Evolutionary conservation across 2,329 filamentous ascomycete species (phyloP).

Genomic region (Alternaria sp.): DNA sequence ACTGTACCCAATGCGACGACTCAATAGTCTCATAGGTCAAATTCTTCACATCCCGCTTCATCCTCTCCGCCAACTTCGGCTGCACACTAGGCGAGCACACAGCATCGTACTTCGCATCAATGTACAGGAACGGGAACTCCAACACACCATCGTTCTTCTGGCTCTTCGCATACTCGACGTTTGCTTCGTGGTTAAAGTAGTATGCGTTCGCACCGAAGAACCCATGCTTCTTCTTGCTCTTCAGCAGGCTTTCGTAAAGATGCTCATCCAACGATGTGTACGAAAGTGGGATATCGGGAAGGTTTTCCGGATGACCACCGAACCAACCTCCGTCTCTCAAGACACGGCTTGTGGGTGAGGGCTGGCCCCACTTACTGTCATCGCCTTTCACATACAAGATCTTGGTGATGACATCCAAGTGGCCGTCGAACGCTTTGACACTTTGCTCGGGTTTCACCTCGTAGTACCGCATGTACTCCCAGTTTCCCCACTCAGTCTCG

Average conservation of each 20-base stretch:
- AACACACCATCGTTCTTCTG: slow-evolving; percentile 45
- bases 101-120: slow-evolving; percentile 50
- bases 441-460: slow-evolving; percentile 25
- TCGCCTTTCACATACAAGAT: slow-evolving; percentile 30
- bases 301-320: slow-evolving; percentile 30
- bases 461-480: slow-evolving; percentile 45
- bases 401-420: slow-evolving; percentile 33
- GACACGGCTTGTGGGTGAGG: slow-evolving; percentile 19
- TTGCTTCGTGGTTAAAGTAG: slow-evolving; percentile 54
- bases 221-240: slow-evolving; percentile 50
- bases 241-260: slow-evolving; percentile 33
- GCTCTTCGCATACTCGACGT: slow-evolving; percentile 50
- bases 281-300: slow-evolving; percentile 41
- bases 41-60: slow-evolving; percentile 45
- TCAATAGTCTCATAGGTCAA: slow-evolving; percentile 56
- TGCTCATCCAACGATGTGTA: slow-evolving; percentile 36
- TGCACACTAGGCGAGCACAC: slow-evolving; percentile 41
- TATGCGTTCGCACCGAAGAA: slow-evolving; percentile 49
- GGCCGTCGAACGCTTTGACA: slow-evolving; percentile 26
- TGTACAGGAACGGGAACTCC: slow-evolving; percentile 47
- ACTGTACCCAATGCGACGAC: slow-evolving; percentile 32
- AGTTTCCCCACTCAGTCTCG: slow-evolving; percentile 49
- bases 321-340: slow-evolving; percentile 42
- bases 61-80: slow-evolving; percentile 43
- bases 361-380: slow-evolving; percentile 33